Percentiles rank a stretch among this genome's conserved stretches.
These are phyloP conservation scores for Monosporozyma aerobia DNA, from an alignment of 805 yeast species.

Conservation along the genomic window DNA sequence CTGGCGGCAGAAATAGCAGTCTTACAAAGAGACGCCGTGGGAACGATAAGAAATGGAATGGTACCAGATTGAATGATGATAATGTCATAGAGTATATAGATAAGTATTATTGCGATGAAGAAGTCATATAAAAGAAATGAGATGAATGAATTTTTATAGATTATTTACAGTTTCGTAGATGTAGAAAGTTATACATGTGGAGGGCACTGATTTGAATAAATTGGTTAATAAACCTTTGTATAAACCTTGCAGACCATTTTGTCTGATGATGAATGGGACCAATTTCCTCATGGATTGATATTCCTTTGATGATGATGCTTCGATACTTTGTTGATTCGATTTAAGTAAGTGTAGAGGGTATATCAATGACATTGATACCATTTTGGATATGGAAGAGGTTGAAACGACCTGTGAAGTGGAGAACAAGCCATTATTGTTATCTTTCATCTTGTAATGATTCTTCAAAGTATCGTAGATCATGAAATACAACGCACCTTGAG, in stretches of 20 bases:
- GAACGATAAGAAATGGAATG: neutral
- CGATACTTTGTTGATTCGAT: conserved; percentile 59
- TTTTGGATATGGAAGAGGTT: conserved; percentile 61
- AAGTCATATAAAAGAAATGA: neutral
- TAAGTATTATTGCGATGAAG: conserved; percentile 1
- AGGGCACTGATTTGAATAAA: conserved; percentile 75
- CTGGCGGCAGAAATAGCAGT: too few relatives aligned
- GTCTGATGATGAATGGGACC: conserved; percentile 31
- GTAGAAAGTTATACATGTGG: conserved; percentile 83
- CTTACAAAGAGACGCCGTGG: neutral
- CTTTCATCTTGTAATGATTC: conserved; percentile 9
- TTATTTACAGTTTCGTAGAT: conserved; percentile 60
- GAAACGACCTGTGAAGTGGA: conserved; percentile 42
- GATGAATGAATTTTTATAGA: conserved; percentile 5
- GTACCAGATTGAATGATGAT: neutral
- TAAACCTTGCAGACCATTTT: conserved; percentile 58
- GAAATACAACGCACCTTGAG: conserved; percentile 85
- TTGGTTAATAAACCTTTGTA: conserved; percentile 81
- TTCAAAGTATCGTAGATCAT: conserved; percentile 77
- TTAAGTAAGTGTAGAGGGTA: conserved; percentile 82
- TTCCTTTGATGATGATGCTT: conserved; percentile 13
- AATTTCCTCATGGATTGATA: conserved; percentile 27
- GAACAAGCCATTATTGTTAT: conserved; percentile 24
- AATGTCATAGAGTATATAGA: neutral
- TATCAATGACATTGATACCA: conserved; percentile 53